Base-by-base conservation (phyloP, 176 grass and related monocot genomes). In the Avena atlantica region DNA sequence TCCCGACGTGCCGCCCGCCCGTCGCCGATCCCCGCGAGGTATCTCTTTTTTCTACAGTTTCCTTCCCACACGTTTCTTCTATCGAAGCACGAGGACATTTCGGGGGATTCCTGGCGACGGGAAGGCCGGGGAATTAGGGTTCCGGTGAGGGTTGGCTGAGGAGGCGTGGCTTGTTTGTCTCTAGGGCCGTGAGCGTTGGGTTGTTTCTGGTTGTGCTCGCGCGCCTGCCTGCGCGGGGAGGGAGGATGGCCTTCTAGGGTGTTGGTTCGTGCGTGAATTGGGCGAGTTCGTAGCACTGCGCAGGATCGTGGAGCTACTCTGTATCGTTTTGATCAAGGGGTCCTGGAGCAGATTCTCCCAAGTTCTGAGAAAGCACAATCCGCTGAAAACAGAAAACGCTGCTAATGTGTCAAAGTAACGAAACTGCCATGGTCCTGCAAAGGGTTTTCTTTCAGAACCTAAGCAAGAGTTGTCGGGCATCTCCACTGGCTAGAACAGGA, bases 11-110 rank as follows among this genome's bases (percentile, higher is more conserved):
- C 66, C 66, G 66, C 66, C 6, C 65, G 44, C 71, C 23, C 64
- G 13, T 17, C 64, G 64, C 64, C 64, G 64, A 67, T 27, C 24
- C 72, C 73, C 72, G 47, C 73, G 73, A 76, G 73, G 73, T 76
- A 90, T 78, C 71, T 16, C 19, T 21, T 23, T 24, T 44, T 29
- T 7, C 11, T 27, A 27, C 72, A 15, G 72, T 4, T 29, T 52
- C 12, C 29, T 25, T 42, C 40, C 6, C 4, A 0, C 27, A 10
- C 27, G 25, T 9, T 74, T 44, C 36, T 78, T 65, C 9, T 4
- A 12, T 51, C 2, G 14, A 2, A 34, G 55, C 17, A 48, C 17
- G 9, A 11, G 56, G 25, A 49, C 34, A 5, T 85, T 73, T 61
- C 4, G 37, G 19, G 21, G 25, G 59, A 44, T 42, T 70, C 62